These are phyloP conservation scores for Domatiomyces catenatus DNA, from an alignment of 2,329 filamentous ascomycete genomes.

Conservation along the genomic window DNA sequence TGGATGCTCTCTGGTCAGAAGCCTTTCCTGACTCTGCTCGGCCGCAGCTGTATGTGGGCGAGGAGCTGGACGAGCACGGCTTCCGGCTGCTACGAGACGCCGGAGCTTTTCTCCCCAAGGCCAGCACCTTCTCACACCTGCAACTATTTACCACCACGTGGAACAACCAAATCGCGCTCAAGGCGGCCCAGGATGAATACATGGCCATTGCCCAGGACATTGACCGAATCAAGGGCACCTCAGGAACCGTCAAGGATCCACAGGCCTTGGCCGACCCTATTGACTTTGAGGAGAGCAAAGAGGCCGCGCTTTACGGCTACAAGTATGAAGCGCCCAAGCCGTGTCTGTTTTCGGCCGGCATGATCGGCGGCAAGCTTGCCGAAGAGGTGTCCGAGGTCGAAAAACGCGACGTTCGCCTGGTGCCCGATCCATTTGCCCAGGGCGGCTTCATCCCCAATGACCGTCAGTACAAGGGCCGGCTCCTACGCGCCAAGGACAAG, in stretches of 20 bases:
- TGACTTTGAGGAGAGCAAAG: constrained; percentile 45
- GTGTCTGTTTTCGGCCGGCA: constrained; percentile 19
- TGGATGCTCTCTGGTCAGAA: constrained; percentile 7
- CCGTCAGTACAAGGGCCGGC: constrained; percentile 27
- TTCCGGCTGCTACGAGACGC: constrained; percentile 13
- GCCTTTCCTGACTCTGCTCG: constrained; percentile 13
- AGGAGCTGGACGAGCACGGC: constrained; percentile 12
- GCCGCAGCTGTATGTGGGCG: constrained; percentile 11
- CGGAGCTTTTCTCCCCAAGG: constrained; percentile 10
- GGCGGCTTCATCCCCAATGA: constrained; percentile 31
- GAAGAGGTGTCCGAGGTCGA: constrained; percentile 16
- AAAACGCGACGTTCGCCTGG: constrained; percentile 26
- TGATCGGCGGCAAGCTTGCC: constrained; percentile 16
- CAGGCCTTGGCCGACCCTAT: constrained; percentile 26
- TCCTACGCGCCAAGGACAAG: constrained; percentile 20
- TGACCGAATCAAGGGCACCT: constrained; percentile 31
- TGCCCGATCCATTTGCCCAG: constrained; percentile 43
- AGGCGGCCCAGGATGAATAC: constrained; percentile 45
- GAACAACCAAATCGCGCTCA: constrained; percentile 38
- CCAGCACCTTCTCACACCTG: constrained; percentile 7
- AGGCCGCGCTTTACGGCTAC: constrained; percentile 46
- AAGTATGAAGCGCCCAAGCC: constrained; percentile 35
- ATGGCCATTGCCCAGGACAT: constrained; percentile 37
- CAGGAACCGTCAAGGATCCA: constrained; percentile 36
- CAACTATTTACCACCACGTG: constrained; percentile 39